Percentiles rank a stretch among this genome's conserved stretches.
Evolutionary conservation across 1,139 yeast species (phyloP).

Genomic region (Taphrina betulina): DNA sequence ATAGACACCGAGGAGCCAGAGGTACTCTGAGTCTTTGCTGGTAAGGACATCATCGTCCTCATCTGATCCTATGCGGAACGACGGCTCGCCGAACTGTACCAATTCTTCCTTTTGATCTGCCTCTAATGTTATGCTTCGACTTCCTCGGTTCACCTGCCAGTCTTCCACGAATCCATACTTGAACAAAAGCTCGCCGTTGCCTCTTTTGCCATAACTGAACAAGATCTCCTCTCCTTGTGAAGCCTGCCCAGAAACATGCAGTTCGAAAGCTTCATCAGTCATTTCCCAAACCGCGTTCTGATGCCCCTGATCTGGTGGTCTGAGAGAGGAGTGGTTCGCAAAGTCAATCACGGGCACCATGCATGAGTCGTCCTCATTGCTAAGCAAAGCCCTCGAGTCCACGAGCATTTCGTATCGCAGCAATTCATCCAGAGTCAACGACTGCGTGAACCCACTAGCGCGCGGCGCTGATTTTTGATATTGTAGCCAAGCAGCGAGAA

Average conservation of each 20-base stretch:
- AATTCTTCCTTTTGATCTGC: neutral
- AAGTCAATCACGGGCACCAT: conserved; percentile 22
- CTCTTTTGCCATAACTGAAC: conserved; percentile 17
- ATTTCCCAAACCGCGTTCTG: conserved; percentile 15
- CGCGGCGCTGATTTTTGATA: neutral
- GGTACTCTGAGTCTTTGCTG: neutral
- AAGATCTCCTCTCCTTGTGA: conserved; percentile 1
- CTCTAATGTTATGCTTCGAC: conserved; percentile 17
- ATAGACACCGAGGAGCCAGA: conserved; percentile 1
- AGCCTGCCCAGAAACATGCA: neutral
- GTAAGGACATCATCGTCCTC: neutral
- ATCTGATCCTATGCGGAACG: conserved; percentile 6
- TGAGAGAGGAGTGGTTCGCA: conserved; percentile 17
- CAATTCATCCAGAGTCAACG: neutral
- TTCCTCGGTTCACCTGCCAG: conserved; percentile 3
- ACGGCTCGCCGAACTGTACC: conserved; percentile 8
- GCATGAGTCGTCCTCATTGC: conserved; percentile 17
- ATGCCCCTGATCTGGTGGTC: neutral
- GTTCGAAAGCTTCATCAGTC: conserved; percentile 1
- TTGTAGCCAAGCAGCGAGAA: conserved; percentile 15
- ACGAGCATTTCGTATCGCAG: conserved; percentile 9
- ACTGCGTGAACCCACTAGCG: conserved; percentile 10
- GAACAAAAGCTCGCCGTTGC: conserved; percentile 14
- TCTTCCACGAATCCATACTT: conserved; percentile 16
- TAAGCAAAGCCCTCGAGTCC: conserved; percentile 15